These are phyloP conservation scores for Halophytophthora polymorphica DNA, from an alignment of 352 stramenopile genomes.

Conservation along the genomic window DNA sequence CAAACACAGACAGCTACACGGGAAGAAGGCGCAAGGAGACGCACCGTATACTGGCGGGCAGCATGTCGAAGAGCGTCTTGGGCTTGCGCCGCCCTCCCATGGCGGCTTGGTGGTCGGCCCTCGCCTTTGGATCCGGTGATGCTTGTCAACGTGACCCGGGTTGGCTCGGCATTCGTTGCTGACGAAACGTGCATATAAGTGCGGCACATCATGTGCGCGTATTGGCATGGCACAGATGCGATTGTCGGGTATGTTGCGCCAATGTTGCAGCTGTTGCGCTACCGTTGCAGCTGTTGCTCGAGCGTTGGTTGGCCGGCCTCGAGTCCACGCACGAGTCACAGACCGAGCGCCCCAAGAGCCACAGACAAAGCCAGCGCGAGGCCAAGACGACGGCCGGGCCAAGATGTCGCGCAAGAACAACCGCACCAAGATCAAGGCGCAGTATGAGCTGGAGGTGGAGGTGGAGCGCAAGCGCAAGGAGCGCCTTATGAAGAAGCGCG, in stretches of 20 bases:
- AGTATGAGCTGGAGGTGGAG: conserved; percentile 78
- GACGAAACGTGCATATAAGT: too few relatives aligned
- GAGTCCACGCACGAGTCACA: too few relatives aligned
- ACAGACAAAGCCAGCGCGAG: too few relatives aligned
- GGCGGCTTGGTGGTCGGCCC: neutral
- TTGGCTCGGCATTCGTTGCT: too few relatives aligned
- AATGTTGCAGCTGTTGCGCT: too few relatives aligned
- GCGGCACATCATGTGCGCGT: too few relatives aligned
- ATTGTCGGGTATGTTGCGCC: too few relatives aligned
- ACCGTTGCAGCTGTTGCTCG: too few relatives aligned
- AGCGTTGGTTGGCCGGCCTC: too few relatives aligned
- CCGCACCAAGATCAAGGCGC: conserved; percentile 73
- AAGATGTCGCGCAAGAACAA: conserved; percentile 82
- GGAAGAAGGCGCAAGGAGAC: neutral
- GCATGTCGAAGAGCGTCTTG: conserved; percentile 23
- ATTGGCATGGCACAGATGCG: too few relatives aligned
- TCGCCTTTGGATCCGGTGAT: neutral
- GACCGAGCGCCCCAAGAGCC: too few relatives aligned
- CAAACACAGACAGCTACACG: conserved; percentile 1
- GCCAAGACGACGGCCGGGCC: neutral
- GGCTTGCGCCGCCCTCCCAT: conserved; percentile 31
- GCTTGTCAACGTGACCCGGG: too few relatives aligned
- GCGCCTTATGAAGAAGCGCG: conserved; percentile 68
- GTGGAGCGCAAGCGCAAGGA: conserved; percentile 71
- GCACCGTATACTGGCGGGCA: conserved; percentile 36